Conservation (phyloP, 2,329 filamentous ascomycete species). For the Botrytis tulipae region DNA sequence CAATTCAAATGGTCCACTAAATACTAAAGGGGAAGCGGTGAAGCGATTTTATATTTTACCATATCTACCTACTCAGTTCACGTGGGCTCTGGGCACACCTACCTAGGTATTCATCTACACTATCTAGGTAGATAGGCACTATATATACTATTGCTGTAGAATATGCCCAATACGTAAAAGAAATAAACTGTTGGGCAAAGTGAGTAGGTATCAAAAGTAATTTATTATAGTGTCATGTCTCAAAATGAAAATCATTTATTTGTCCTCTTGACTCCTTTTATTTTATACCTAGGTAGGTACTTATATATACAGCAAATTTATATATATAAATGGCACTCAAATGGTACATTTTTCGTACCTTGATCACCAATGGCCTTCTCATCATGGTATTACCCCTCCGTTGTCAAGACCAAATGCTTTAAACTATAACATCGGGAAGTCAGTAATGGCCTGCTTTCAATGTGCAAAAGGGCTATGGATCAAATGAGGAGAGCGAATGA, state of each 20-base stretch:
- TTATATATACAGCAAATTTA: background rate
- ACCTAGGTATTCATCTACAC: background rate
- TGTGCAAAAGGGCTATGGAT: background rate
- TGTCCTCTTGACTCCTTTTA: background rate
- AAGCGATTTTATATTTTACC: background rate
- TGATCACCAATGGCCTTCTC: background rate
- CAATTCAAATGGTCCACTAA: background rate
- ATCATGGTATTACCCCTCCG: conserved; percentile 26
- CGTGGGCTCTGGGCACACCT: background rate
- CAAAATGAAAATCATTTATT: background rate
- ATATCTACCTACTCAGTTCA: background rate
- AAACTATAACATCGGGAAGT: conserved; percentile 37
- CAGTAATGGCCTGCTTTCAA: background rate
- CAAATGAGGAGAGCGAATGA: background rate
- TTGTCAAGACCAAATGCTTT: conserved; percentile 56
- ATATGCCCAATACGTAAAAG: background rate
- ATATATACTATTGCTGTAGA: background rate
- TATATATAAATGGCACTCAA: background rate
- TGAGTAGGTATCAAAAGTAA: background rate
- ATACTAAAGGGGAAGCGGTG: background rate
- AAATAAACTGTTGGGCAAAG: background rate
- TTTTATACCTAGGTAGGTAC: background rate
- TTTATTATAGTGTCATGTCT: background rate
- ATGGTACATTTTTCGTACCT: background rate
- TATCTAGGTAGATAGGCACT: no score